These are phyloP conservation scores for Ascochyta viciae-villosae DNA, from an alignment of 2,329 filamentous ascomycete genomes.

Conservation along the genomic window DNA sequence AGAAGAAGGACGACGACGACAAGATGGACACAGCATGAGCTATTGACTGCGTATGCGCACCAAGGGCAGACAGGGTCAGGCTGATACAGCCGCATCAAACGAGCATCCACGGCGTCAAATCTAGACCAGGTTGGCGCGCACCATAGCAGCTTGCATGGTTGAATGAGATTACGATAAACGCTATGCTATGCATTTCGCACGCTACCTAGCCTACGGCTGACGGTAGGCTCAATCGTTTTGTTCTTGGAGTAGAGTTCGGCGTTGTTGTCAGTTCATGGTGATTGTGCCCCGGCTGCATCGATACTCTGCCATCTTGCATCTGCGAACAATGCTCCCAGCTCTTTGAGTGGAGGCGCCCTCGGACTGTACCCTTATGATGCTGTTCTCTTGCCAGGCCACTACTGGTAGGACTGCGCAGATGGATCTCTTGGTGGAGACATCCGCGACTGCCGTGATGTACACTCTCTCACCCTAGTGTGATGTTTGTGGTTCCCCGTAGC, in stretches of 20 bases:
- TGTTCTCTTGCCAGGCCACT: background rate
- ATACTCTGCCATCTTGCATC: background rate
- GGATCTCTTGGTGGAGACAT: background rate
- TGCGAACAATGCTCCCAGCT: background rate
- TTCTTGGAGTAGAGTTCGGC: too few species aligned
- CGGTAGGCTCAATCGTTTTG: background rate
- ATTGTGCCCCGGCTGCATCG: background rate
- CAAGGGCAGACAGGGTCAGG: constrained; percentile 2
- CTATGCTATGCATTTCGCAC: background rate
- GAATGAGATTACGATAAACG: constrained; percentile 24
- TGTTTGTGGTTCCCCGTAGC: background rate
- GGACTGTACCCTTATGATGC: background rate
- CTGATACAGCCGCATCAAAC: constrained; percentile 14
- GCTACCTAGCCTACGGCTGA: background rate
- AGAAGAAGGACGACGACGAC: constrained; percentile 65
- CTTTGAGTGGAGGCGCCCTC: background rate
- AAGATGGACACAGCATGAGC: constrained; percentile 89
- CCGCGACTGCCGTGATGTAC: background rate
- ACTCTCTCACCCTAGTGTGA: background rate
- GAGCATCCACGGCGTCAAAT: constrained; percentile 40
- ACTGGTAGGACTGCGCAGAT: background rate
- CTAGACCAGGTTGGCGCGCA: constrained; percentile 31
- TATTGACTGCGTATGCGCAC: background rate
- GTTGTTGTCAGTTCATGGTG: too few species aligned
- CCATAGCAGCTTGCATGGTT: constrained; percentile 23